Percentiles rank a stretch among this genome's conserved stretches.
phyloP scores from a whole-genome alignment of 2,329 filamentous ascomycete genomes.

The Pseudopithomyces maydicus region DNA sequence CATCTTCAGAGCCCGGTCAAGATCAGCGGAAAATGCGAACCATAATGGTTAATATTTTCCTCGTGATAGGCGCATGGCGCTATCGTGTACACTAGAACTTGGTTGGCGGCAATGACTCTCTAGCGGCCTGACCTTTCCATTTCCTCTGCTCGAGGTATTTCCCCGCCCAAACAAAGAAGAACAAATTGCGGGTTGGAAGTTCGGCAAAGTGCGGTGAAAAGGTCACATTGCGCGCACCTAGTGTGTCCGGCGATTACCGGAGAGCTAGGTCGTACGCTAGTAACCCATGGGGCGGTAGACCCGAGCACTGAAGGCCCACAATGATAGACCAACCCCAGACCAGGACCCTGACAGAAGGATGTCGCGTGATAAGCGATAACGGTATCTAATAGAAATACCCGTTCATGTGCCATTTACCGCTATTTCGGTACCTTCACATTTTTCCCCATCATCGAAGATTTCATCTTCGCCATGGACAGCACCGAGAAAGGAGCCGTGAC shows the following conservation, averaged over 20 bases:
- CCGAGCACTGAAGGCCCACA: neutral
- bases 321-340: neutral
- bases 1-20: neutral
- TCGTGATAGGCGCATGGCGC: neutral
- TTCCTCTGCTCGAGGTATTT: neutral
- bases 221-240: neutral
- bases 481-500: neutral
- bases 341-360: neutral
- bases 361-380: slow-evolving; percentile 6
- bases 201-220: slow-evolving; percentile 3
- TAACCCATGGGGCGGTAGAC: neutral
- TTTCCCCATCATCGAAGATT: neutral
- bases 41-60: neutral
- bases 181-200: neutral
- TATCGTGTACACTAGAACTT: neutral
- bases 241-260: neutral
- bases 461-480: neutral
- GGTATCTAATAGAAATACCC: neutral
- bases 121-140: neutral
- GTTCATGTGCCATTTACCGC: neutral
- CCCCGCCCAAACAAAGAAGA: neutral
- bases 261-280: neutral
- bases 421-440: neutral
- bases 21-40: neutral
- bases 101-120: neutral